Percentiles rank a stretch among this genome's conserved stretches.
phyloP scores from a whole-genome alignment of 257 asterid genomes.

The Capsicum chinense region DNA sequence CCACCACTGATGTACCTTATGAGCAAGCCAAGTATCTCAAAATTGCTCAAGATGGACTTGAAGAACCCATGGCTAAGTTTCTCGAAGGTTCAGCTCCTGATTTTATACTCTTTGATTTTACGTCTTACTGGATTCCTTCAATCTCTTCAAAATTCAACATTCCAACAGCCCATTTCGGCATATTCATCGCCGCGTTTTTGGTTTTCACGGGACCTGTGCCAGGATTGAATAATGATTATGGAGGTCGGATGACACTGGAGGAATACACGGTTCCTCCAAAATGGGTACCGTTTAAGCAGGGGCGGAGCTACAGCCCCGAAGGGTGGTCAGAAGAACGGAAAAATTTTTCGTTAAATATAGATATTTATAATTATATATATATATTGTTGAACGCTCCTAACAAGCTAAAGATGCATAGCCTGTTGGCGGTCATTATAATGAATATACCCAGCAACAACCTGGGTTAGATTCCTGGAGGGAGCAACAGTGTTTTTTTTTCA shows the following conservation, averaged over 20 bases:
- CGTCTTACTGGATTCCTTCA: conserved; percentile 39
- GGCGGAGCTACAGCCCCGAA: too few relatives aligned
- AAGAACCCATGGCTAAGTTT: conserved; percentile 33
- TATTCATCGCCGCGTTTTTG: conserved; percentile 21
- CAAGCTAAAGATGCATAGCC: too few relatives aligned
- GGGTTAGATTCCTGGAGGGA: too few relatives aligned
- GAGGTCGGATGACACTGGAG: conserved; percentile 31
- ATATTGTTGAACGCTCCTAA: too few relatives aligned
- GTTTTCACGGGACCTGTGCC: conserved; percentile 29
- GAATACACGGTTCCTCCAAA: conserved; percentile 38
- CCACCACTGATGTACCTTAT: conserved; percentile 38
- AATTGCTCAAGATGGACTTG: conserved; percentile 39
- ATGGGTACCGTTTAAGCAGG: conserved; percentile 43
- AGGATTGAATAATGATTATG: conserved; percentile 22
- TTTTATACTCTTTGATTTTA: conserved; percentile 42
- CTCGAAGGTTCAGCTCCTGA: conserved; percentile 37
- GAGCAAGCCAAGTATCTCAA: conserved; percentile 45
- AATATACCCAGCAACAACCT: too few relatives aligned
- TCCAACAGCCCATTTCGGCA: conserved; percentile 30
- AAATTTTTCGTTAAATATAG: too few relatives aligned
- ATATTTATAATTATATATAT: too few relatives aligned
- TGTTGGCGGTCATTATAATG: too few relatives aligned
- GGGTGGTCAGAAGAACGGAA: too few relatives aligned
- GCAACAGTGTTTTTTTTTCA: too few relatives aligned
- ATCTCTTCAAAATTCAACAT: conserved; percentile 32